Evolutionary conservation across 75 land plant genomes (phyloP), one percentile per base, ranked within the genome.

Genomic region (Pinus tabuliformis): DNA sequence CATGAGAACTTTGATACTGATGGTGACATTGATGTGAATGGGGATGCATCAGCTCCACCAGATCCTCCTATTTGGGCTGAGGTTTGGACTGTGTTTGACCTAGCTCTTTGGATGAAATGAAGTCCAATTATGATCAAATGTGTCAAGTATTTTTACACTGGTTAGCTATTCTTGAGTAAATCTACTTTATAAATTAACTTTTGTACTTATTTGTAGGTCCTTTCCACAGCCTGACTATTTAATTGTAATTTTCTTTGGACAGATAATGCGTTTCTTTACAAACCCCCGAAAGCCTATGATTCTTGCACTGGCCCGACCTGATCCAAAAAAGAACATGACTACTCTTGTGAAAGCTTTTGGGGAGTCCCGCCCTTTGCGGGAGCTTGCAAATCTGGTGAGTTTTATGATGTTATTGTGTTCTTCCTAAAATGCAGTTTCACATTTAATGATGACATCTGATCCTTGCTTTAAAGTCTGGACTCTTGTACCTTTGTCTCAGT

Each of bases 31-130:
- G 70, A 74, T 62, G 72, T 86, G 52, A 6, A 45, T 45, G 52
- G 52, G 52, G 52, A 62, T 56, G 90, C 65, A 58, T 85, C 56
- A 66, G 89, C 75, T 28, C 84, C 37, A 82, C 81, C 75, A 79
- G 87, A 82, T 28, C 96, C 96, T 66, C 93, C 96, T 5, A 93
- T 93, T 58, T 93, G 96, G 96, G 80, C 87, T 37, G 96, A 91
- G 93, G 93, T 93, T 18, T 59, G 33, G 17, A 22, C n/a, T 42
- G 28, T 76, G 20, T 65, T 76, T 70, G 9, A 59, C 63, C 75
- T 74, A 17, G n/a, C 22, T 24, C 75, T 70, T 22, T 70, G 20
- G 20, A 21, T 21, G 72, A 70, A 70, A 28, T 37, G 7, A 12
- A 70, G 15, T 22, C 11, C 36, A 22, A 18, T 70, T 28, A 24